Conservation (phyloP, 345 rosid genomes). For the Eucalyptus curtisii region DNA sequence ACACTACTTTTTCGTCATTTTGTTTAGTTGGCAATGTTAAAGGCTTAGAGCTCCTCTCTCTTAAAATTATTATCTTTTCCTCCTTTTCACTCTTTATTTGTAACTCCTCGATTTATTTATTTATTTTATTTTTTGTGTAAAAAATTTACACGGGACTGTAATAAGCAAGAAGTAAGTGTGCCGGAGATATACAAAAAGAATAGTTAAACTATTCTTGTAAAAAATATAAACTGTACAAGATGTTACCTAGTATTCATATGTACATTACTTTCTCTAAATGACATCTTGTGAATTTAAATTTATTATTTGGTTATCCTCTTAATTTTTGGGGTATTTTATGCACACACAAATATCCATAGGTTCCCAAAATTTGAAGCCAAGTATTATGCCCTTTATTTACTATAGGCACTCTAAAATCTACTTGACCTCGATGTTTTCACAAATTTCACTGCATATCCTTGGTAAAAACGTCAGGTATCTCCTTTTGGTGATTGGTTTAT, state of each 20-base stretch:
- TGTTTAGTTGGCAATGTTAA: neutral
- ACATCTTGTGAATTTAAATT: neutral
- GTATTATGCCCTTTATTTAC: neutral
- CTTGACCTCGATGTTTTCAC: neutral
- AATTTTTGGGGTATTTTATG: neutral
- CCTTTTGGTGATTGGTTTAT: neutral
- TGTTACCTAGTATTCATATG: neutral
- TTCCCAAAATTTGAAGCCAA: neutral
- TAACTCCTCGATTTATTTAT: neutral
- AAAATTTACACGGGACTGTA: neutral
- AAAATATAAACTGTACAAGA: neutral
- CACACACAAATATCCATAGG: neutral
- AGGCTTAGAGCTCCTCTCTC: neutral
- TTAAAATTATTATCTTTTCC: neutral
- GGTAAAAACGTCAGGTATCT: neutral
- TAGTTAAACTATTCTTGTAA: neutral
- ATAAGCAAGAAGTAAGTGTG: neutral
- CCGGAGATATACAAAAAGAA: neutral
- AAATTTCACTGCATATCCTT: neutral
- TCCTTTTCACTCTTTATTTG: neutral
- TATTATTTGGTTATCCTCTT: neutral
- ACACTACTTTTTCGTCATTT: neutral
- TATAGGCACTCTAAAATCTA: neutral
- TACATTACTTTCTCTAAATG: neutral
- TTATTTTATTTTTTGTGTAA: neutral